Conservation (phyloP, 345 rosid genomes). For the Punica granatum region DNA sequence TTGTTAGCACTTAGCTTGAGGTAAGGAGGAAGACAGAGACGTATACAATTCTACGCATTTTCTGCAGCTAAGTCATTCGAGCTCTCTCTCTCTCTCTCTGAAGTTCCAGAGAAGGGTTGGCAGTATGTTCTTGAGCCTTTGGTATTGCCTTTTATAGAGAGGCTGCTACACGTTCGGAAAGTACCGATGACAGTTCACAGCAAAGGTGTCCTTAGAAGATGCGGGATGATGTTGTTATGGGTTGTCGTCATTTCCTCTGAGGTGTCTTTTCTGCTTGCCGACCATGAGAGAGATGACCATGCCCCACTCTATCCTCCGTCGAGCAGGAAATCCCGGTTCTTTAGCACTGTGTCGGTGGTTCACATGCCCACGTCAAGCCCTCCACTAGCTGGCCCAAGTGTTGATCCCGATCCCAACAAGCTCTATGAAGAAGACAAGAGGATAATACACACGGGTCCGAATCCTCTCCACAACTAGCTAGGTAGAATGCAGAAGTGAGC, state of each 20-base stretch:
- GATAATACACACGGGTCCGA: slow-evolving; percentile 82
- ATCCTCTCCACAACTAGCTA: slow-evolving; percentile 78
- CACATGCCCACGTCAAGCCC: not conserved
- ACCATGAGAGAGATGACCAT: slow-evolving; percentile 23
- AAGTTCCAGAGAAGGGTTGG: not conserved
- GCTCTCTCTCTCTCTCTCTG: not conserved
- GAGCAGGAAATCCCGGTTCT: not conserved
- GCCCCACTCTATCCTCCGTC: slow-evolving; percentile 26
- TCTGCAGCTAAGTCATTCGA: not conserved
- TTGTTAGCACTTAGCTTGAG: no score
- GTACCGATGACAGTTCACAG: slow-evolving; percentile 11
- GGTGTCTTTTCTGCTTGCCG: slow-evolving; percentile 29
- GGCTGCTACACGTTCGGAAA: no score
- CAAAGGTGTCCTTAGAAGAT: slow-evolving; percentile 12
- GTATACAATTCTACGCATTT: no score
- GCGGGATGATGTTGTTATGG: slow-evolving; percentile 32
- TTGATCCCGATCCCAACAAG: slow-evolving; percentile 29
- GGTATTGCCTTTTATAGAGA: not conserved
- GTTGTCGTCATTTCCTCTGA: slow-evolving; percentile 35
- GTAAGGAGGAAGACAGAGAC: slow-evolving; percentile 24
- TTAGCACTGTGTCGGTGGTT: not conserved
- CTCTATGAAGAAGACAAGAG: slow-evolving; percentile 72
- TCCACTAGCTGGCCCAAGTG: slow-evolving; percentile 4
- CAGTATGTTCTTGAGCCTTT: not conserved
- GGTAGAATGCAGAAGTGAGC: not conserved